Evolutionary conservation across 371 early-diverging fungal species (phyloP), one percentile per base, ranked within the genome.

Genomic region (Umbelopsis sp.): DNA sequence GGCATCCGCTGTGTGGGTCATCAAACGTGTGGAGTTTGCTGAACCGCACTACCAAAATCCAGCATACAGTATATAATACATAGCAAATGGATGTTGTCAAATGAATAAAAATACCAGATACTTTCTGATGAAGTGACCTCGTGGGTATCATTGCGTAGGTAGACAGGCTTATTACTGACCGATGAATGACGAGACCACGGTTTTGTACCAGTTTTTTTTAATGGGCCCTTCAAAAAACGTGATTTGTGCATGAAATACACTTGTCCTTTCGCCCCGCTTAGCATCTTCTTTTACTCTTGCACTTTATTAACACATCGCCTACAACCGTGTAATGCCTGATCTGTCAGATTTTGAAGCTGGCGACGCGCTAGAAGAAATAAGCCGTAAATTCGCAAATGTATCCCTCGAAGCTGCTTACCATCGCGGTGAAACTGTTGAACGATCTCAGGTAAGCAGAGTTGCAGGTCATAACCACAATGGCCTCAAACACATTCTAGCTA

Each of bases 301-400:
- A 18, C 1, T 57, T 29, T 12, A 16, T 18, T 29, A 57, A 18
- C 32, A 14, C 32, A 57, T 0, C 18, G 0, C 35, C 35, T 18
- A 14, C 32, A 25, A 37, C 35, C 18, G 35, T 57, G 29, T 32
- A 57, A 57, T 57, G 57, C 57, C 57, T 12, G 57, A 57, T 29
- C 57, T 57, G 35, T 57, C 57, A 35, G 79, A 77, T 48, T 82
- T 75, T 48, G 79, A 80, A 41, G 79, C 80, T 44, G 77, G 73
- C 37, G 76, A 74, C 63, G 57, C 64, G 32, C 63, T 82, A 1
- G 46, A 66, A 7, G 83, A 80, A 50, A 77, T 82, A 53, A 82
- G 75, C 44, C 79, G 76, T 45, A 82, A 82, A 63, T 66, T 82
- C 1, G 75, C 80, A 37, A 80, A 77, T 63, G 83, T 82, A 14